Conservation (phyloP, 2,329 filamentous ascomycete species). For the Ophiostoma perfectum region DNA sequence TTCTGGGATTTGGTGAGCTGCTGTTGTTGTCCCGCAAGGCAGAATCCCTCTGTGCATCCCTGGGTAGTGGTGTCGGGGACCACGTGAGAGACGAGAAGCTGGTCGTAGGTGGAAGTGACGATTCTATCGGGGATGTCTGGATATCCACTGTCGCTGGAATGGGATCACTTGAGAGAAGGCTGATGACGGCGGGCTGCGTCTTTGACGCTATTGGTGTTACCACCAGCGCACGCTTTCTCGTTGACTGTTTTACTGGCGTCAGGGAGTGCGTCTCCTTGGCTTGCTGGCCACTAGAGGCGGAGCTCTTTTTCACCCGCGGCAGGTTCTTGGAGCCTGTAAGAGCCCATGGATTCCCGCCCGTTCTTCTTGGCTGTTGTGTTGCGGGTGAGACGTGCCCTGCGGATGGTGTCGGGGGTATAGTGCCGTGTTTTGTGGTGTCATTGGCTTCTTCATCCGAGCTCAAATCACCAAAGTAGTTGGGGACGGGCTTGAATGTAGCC, state of each 20-base stretch:
- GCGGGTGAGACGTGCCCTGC: not conserved
- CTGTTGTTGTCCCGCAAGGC: too few species aligned
- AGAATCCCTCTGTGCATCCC: not conserved
- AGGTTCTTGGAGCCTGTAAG: conserved; percentile 12
- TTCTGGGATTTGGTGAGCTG: not conserved
- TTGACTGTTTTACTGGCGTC: not conserved
- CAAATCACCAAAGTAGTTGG: not conserved
- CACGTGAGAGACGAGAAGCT: conserved; percentile 13
- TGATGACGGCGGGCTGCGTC: conserved; percentile 6
- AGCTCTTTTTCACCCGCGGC: conserved; percentile 18
- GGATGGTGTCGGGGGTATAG: too few species aligned
- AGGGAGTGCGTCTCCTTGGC: not conserved
- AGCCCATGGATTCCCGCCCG: conserved; percentile 21
- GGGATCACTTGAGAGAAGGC: conserved; percentile 19
- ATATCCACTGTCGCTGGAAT: not conserved
- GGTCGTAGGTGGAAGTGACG: conserved; percentile 11
- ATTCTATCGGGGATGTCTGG: not conserved
- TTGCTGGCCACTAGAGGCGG: not conserved
- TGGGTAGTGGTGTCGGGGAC: conserved; percentile 8
- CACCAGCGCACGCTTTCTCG: conserved; percentile 8
- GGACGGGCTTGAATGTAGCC: not conserved
- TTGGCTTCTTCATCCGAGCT: conserved; percentile 10
- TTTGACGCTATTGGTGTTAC: not conserved
- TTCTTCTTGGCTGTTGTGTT: not conserved
- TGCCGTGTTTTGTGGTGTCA: not conserved